Conservation (phyloP, 2,329 filamentous ascomycete species). For the Pseudogymnoascus sp. region DNA sequence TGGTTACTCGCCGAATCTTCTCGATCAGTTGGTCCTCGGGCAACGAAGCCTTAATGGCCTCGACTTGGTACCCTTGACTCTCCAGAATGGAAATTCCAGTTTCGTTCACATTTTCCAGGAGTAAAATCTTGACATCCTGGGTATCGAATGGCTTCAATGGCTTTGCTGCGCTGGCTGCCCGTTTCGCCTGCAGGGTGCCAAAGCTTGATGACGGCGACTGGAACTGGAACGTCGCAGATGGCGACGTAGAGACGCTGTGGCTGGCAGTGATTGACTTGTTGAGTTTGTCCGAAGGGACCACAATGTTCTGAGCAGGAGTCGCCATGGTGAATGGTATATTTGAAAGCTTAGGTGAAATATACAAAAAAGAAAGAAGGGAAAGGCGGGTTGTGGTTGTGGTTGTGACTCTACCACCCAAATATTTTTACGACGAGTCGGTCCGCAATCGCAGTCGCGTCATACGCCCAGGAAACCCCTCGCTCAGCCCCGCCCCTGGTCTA, state of each 20-base stretch:
- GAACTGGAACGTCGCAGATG: constrained; percentile 69
- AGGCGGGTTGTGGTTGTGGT: background rate
- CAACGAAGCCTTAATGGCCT: constrained; percentile 79
- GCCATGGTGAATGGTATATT: constrained; percentile 19
- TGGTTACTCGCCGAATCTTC: constrained; percentile 71
- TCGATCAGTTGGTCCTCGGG: constrained; percentile 91
- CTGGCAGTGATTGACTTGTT: constrained; percentile 46
- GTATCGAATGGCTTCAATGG: constrained; percentile 92
- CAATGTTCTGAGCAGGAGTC: constrained; percentile 42
- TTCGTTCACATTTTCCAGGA: constrained; percentile 93
- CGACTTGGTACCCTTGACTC: constrained; percentile 90
- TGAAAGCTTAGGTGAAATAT: background rate
- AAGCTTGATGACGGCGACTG: constrained; percentile 64
- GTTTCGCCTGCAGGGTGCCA: constrained; percentile 38
- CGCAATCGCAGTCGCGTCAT: constrained; percentile 5
- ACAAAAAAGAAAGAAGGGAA: background rate
- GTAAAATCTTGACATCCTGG: constrained; percentile 89
- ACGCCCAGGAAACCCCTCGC: constrained; percentile 1
- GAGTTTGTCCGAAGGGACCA: constrained; percentile 28
- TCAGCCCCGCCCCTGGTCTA: background rate
- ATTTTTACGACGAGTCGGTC: constrained; percentile 1
- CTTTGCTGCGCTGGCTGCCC: constrained; percentile 49
- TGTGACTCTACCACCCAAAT: constrained; percentile 8
- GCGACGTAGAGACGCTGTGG: constrained; percentile 66
- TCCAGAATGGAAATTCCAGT: constrained; percentile 77